Evolutionary conservation across 2,329 filamentous ascomycete genomes (phyloP).

Genomic region (Paecilomyces fulvus): DNA sequence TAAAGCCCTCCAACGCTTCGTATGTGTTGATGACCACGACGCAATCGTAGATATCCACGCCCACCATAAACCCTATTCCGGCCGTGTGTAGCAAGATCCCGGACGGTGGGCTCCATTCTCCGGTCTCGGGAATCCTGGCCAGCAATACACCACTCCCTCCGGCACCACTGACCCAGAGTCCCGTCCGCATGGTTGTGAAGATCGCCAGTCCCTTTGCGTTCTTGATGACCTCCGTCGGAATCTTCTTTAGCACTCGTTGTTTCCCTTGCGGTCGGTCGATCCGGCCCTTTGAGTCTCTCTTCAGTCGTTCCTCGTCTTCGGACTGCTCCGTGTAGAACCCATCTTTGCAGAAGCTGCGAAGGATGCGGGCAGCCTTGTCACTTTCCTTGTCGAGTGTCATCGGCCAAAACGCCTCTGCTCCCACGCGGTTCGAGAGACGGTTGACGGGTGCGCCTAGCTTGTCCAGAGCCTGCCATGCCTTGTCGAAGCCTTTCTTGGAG

Average conservation of each 20-base stretch:
- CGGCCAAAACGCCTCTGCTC: conserved; percentile 77
- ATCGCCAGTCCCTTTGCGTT: conserved; percentile 86
- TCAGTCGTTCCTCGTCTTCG: conserved; percentile 40
- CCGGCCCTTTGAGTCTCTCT: conserved; percentile 35
- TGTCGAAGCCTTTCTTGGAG: conserved; percentile 62
- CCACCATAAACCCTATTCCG: conserved; percentile 79
- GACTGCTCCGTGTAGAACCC: conserved; percentile 57
- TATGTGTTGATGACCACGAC: conserved; percentile 87
- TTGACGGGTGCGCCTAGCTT: conserved; percentile 71
- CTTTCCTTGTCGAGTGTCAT: conserved; percentile 78
- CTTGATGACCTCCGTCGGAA: conserved; percentile 74
- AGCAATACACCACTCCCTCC: conserved; percentile 84
- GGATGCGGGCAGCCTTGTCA: conserved; percentile 81
- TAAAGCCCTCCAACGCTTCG: conserved; percentile 75
- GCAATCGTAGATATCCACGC: conserved; percentile 93
- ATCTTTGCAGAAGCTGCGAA: conserved; percentile 83
- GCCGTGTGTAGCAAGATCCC: conserved; percentile 86
- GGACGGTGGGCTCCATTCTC: conserved; percentile 84
- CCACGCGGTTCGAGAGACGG: conserved; percentile 69
- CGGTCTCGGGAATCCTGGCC: conserved; percentile 67
- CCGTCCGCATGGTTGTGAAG: conserved; percentile 92
- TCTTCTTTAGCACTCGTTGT: conserved; percentile 66
- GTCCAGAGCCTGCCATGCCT: conserved; percentile 58
- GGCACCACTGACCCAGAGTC: conserved; percentile 83
- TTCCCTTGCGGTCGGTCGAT: conserved; percentile 49